A percentile compares a stretch with the other conserved stretches of the same genome.
phyloP scores from a whole-genome alignment of 805 yeast genomes.

The Candida germanica region DNA sequence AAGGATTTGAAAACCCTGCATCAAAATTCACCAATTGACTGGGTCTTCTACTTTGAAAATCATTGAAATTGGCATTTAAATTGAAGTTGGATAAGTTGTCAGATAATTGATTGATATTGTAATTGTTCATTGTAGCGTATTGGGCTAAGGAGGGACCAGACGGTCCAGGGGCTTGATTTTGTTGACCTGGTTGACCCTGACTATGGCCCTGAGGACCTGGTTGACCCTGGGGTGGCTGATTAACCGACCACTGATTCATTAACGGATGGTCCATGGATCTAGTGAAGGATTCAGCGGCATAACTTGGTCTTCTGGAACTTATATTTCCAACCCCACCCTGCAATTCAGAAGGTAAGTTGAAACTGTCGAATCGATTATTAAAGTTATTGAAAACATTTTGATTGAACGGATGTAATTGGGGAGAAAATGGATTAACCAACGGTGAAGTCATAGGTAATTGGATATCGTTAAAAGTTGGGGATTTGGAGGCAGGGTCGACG shows the following conservation, averaged over 20 bases:
- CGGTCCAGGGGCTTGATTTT: slow-evolving; percentile 1
- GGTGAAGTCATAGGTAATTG: slow-evolving; percentile 12
- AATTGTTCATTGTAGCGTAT: slow-evolving; percentile 15
- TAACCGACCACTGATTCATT: slow-evolving; percentile 1
- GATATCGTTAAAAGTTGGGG: slow-evolving; percentile 3
- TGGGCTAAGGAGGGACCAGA: slow-evolving; percentile 11
- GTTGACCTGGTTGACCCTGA: slow-evolving; percentile 1
- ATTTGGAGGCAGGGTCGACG: background rate
- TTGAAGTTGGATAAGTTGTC: slow-evolving; percentile 30
- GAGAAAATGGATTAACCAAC: slow-evolving; percentile 12
- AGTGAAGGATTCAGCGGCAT: slow-evolving; percentile 64
- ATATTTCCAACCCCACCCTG: slow-evolving; percentile 65
- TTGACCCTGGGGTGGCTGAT: slow-evolving; percentile 4
- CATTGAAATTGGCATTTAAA: slow-evolving; percentile 32
- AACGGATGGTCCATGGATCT: slow-evolving; percentile 19
- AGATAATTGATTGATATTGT: slow-evolving; percentile 23
- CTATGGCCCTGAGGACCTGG: slow-evolving; percentile 2
- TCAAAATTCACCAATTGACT: slow-evolving; percentile 36
- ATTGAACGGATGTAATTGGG: slow-evolving; percentile 7
- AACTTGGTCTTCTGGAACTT: slow-evolving; percentile 68
- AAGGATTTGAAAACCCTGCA: background rate
- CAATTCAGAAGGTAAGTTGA: slow-evolving; percentile 53
- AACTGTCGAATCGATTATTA: slow-evolving; percentile 23
- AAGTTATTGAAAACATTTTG: slow-evolving; percentile 2
- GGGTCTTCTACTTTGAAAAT: slow-evolving; percentile 42